Conservation (phyloP, 2,329 filamentous ascomycete species). For the Penicillium sumatraense region DNA sequence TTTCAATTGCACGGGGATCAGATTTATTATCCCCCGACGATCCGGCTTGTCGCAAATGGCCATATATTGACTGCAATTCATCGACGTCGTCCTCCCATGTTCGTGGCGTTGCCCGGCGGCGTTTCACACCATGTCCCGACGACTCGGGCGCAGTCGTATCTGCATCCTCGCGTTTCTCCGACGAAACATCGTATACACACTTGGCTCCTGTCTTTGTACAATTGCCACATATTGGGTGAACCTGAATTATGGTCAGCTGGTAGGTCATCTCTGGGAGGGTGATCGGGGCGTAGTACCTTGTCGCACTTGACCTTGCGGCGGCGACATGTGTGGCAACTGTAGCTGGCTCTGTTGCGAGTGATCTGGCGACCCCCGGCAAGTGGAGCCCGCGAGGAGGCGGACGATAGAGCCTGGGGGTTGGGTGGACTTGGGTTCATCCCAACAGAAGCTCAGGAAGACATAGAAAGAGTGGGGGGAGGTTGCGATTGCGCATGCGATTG, state of each 20-base stretch:
- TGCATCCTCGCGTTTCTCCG: constrained; percentile 28
- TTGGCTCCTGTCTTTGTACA: constrained; percentile 49
- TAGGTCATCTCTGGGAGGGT: too few relatives aligned
- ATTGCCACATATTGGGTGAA: constrained; percentile 51
- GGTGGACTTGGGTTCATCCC: constrained; percentile 20
- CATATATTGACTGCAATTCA: constrained; percentile 39
- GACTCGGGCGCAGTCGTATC: constrained; percentile 8
- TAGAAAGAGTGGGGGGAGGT: background rate
- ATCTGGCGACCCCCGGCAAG: constrained; percentile 46
- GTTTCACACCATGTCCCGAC: constrained; percentile 38
- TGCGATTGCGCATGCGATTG: background rate
- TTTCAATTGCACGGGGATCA: constrained; percentile 46
- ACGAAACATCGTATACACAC: constrained; percentile 47
- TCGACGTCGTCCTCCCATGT: constrained; percentile 36
- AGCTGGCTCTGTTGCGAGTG: constrained; percentile 52
- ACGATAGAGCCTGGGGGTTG: constrained; percentile 3
- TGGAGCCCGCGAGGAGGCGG: constrained; percentile 17
- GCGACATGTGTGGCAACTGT: constrained; percentile 53
- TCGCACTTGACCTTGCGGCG: constrained; percentile 54
- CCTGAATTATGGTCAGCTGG: constrained; percentile 26
- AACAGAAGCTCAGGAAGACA: background rate
- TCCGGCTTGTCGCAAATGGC: constrained; percentile 31
- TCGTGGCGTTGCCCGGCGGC: constrained; percentile 36
- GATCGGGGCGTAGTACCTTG: constrained; percentile 33
- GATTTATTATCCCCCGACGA: constrained; percentile 29